A percentile compares a stretch with the other conserved stretches of the same genome.
Evolutionary conservation across 1,284 basidiomycete genomes (phyloP).

Genomic region (Pholiota adiposa): DNA sequence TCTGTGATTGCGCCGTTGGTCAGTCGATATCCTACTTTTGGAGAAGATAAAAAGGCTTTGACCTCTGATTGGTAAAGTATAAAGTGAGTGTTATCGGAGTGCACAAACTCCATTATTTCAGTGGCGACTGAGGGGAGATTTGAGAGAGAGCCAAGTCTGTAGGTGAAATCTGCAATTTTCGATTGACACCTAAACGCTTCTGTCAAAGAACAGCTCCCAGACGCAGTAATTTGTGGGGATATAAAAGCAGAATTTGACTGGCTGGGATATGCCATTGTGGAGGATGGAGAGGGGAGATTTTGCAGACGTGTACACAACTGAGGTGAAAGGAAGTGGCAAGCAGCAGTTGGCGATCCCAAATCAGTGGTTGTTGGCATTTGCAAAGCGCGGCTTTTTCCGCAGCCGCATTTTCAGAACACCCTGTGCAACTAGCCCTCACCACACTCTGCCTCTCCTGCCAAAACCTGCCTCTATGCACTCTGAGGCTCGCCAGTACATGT

Average conservation of each 20-base stretch:
- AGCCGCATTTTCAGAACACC: conserved; percentile 23
- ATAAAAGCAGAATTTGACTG: conserved; percentile 11
- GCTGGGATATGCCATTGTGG: conserved; percentile 15
- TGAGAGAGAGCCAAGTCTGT: conserved; percentile 22
- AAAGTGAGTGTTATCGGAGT: conserved; percentile 11
- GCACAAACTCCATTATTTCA: conserved; percentile 17
- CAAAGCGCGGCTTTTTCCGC: conserved; percentile 27
- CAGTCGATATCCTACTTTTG: neutral
- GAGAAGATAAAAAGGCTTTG: conserved; percentile 6
- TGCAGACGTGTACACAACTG: conserved; percentile 11
- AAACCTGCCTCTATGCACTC: neutral
- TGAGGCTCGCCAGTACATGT: neutral
- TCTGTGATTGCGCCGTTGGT: conserved; percentile 14
- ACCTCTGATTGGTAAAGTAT: conserved; percentile 19
- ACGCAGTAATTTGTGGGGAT: conserved; percentile 2
- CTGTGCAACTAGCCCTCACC: conserved; percentile 12
- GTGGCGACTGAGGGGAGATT: conserved; percentile 18
- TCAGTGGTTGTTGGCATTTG: conserved; percentile 27
- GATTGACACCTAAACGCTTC: conserved; percentile 17
- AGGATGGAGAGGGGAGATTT: conserved; percentile 6
- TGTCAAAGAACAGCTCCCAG: conserved; percentile 13
- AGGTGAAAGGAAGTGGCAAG: conserved; percentile 27
- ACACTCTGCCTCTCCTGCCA: neutral
- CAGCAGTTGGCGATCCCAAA: conserved; percentile 26
- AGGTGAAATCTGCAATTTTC: conserved; percentile 23